A percentile compares a stretch with the other conserved stretches of the same genome.
Conservation (phyloP, 768 basidiomycete species). For the Megacollybia marginata region DNA sequence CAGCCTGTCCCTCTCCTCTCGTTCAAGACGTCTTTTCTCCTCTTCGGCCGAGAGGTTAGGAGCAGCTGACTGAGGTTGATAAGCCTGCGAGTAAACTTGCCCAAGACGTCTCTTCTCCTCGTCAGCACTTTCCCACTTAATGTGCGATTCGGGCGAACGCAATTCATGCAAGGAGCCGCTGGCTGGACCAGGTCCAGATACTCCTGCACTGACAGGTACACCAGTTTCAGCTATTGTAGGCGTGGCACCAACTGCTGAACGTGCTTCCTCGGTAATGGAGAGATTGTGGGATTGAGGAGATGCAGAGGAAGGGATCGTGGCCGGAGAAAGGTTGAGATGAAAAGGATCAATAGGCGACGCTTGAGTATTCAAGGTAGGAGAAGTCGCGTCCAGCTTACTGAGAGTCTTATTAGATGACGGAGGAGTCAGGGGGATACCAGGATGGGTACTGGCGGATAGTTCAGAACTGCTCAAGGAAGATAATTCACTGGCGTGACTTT, state of each 20-base stretch:
- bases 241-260: constrained; percentile 22
- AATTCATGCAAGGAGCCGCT: constrained; percentile 57
- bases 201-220: constrained; percentile 56
- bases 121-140: constrained; percentile 43
- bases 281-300: not conserved
- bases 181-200: constrained; percentile 55
- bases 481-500: constrained; percentile 74
- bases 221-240: constrained; percentile 76
- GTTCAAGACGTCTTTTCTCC: constrained; percentile 58
- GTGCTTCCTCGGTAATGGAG: constrained; percentile 14
- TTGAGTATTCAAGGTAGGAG: constrained; percentile 5
- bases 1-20: constrained; percentile 58
- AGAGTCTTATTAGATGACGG: constrained; percentile 18
- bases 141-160: constrained; percentile 29
- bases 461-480: constrained; percentile 38
- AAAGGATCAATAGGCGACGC: constrained; percentile 26
- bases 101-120: constrained; percentile 62
- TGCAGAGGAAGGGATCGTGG: constrained; percentile 20
- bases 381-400: constrained; percentile 5
- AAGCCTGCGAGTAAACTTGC: constrained; percentile 26
- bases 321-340: constrained; percentile 31
- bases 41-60: constrained; percentile 39
- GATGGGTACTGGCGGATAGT: constrained; percentile 17
- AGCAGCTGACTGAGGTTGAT: constrained; percentile 5
- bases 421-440: constrained; percentile 35